These are phyloP conservation scores for Irpex rosettiformis DNA, from an alignment of 1,284 basidiomycete species.

Conservation along the genomic window DNA sequence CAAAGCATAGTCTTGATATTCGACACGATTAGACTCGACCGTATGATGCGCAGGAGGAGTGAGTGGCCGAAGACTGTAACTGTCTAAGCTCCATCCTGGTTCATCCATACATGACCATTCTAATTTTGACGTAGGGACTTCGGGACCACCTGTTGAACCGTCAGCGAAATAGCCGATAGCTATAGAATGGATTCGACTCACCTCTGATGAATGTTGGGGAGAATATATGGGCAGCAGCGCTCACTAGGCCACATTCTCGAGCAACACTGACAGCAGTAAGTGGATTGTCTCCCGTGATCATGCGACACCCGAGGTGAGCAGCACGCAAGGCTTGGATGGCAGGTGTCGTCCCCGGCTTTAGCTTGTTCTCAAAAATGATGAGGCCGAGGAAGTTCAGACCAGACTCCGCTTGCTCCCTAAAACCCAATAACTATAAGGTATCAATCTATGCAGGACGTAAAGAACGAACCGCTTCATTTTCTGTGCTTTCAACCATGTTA, in stretches of 20 bases:
- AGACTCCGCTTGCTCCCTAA: slow-evolving; percentile 91
- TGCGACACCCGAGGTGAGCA: slow-evolving; percentile 92
- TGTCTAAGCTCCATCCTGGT: slow-evolving; percentile 79
- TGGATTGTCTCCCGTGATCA: slow-evolving; percentile 99
- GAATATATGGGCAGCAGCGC: slow-evolving; percentile 90
- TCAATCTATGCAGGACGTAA: too few species aligned
- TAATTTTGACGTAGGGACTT: slow-evolving; percentile 64
- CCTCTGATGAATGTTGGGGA: slow-evolving; percentile 81
- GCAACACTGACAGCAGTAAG: slow-evolving; percentile 97
- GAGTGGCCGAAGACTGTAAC: slow-evolving; percentile 83
- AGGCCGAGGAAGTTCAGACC: slow-evolving; percentile 91
- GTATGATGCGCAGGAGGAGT: slow-evolving; percentile 62
- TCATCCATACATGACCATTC: slow-evolving; percentile 96
- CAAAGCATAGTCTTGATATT: slow-evolving; percentile 87
- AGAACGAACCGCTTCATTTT: slow-evolving; percentile 84
- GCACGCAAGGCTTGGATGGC: slow-evolving; percentile 87
- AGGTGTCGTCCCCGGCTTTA: slow-evolving; percentile 91
- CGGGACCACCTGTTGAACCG: slow-evolving; percentile 49
- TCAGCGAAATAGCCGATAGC: not conserved
- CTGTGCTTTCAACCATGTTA: slow-evolving; percentile 98
- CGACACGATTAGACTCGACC: slow-evolving; percentile 65
- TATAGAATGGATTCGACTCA: slow-evolving; percentile 19
- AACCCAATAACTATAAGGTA: not conserved
- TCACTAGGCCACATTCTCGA: slow-evolving; percentile 90
- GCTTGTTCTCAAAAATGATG: slow-evolving; percentile 98